Evolutionary conservation across 192 early-diverging fungal species (phyloP).

Genomic region (Backusella luteola): DNA sequence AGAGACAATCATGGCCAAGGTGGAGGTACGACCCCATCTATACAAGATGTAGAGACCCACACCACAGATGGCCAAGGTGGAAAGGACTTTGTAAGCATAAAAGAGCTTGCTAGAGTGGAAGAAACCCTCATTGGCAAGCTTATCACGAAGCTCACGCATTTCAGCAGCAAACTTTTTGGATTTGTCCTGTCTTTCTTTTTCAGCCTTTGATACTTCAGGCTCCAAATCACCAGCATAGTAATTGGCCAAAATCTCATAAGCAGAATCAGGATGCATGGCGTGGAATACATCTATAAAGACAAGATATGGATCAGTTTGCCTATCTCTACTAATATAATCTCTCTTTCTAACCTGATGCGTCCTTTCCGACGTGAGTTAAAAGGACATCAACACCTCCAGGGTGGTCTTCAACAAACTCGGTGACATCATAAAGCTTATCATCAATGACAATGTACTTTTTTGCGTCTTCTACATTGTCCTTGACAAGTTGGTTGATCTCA

Average conservation of each 20-base stretch:
- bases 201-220: not conserved
- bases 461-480: constrained; percentile 35
- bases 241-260: constrained; percentile 66
- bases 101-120: constrained; percentile 70
- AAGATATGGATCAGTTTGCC: not conserved
- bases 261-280: constrained; percentile 69
- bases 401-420: constrained; percentile 72
- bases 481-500: constrained; percentile 14
- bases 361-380: constrained; percentile 73
- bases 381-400: constrained; percentile 73
- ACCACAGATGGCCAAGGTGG: constrained; percentile 51
- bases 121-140: constrained; percentile 53
- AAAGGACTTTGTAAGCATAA: constrained; percentile 61
- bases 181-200: constrained; percentile 33
- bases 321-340: too few relatives aligned
- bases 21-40: constrained; percentile 50
- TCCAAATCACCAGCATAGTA: constrained; percentile 74
- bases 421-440: constrained; percentile 79
- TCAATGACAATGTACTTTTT: constrained; percentile 67
- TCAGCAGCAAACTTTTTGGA: constrained; percentile 57
- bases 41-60: constrained; percentile 51
- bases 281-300: constrained; percentile 64
- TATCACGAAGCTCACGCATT: constrained; percentile 54
- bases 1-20: constrained; percentile 52
- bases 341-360: constrained; percentile 53